Base-by-base conservation (phyloP, 106 monocot genomes). In the Dioscorea alata region DNA sequence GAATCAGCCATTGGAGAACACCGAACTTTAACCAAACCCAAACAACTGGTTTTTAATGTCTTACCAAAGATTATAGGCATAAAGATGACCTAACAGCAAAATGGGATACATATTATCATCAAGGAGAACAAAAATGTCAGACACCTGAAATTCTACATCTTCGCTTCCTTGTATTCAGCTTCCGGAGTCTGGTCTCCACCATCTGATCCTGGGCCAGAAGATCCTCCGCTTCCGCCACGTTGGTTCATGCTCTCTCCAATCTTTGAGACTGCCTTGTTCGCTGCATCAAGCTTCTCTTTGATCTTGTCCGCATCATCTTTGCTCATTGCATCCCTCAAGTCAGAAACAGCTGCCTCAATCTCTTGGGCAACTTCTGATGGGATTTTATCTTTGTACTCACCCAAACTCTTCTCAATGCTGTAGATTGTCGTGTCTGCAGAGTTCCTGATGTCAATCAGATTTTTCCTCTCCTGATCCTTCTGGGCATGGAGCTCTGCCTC, bases 401-500 rank as follows among this genome's bases (percentile, higher is more conserved):
- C 68, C 57, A 87, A 31, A 50, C 87, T 87, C 87, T 81, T 87
- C 80, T 87, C 87, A 6, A 84, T 69, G 49, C 87, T 81, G 71
- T 87, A 87, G 23, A 83, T 80, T 6, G 87, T 83, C 0, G 83
- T 83, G 50, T 87, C 87, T 6, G 83, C 87, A n/a, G 61, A 59
- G 57, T 83, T 87, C 60, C 61, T 87, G 23, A 87, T 68, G 48
- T 87, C 87, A 28, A 87, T 87, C 70, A 87, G 48, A 0, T 74
- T 48, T 59, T 87, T 87, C 51, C 80, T 87, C 61, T 87, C 87
- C 65, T 87, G 83, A 75, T 87, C 87, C 71, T 72, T 83, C 64
- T 87, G 80, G 0, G 80, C 71, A 42, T 87, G 87, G 21, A 81
- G 42, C 71, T 87, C 87, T 5, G 83, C 87, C 69, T 83, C 87